Evolutionary conservation across 208 protist species (phyloP), one percentile per base, ranked within the genome.

Genomic region (Balamuthia mandrillaris): DNA sequence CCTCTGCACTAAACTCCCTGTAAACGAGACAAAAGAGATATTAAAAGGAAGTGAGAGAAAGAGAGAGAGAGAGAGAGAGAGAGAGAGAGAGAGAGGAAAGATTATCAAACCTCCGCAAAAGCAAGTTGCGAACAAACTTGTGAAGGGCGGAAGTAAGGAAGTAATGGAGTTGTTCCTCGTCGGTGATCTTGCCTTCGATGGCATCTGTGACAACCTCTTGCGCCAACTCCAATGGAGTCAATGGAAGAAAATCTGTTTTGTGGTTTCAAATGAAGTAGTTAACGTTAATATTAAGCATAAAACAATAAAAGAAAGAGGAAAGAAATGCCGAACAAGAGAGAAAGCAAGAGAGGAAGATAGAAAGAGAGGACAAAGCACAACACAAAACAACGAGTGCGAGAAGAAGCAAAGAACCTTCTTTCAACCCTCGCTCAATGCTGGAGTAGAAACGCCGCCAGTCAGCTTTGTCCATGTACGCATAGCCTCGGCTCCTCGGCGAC

Each of bases 101-200:
- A 6, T 39, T 6, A 42, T 29, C 3, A 37, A 10, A 79, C 70
- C 52, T 42, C 27, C 77, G 51, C 6, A 27, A 31, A 6, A 83
- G 77, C 0, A 83, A 35, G 54, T 56, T 83, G 29, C 66, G 61
- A 27, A 83, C 39, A 39, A 83, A 39, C 77, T 83, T 83, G 35
- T 49, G 77, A 16, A 83, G 37, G 37, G 77, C 77, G 10, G 37
- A 0, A 9, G 31, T 72, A 6, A 83, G 10, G 41, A 83, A 83
- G 58, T 83, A 83, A 41, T 68, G 39, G 0, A 70, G n/a, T 6
- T 83, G 77, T 16, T 83, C 77, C 18, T 52, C 18, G 29, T 44
- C 66, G 0, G 61, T 56, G 35, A 83, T 68, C 9, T 35, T 51
- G 12, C 66, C 52, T 39, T 83, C 42, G 4, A 83, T 33, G 21